Evolutionary conservation across 768 basidiomycete species (phyloP).

Genomic region (Lactarius pseudohatsudake): DNA sequence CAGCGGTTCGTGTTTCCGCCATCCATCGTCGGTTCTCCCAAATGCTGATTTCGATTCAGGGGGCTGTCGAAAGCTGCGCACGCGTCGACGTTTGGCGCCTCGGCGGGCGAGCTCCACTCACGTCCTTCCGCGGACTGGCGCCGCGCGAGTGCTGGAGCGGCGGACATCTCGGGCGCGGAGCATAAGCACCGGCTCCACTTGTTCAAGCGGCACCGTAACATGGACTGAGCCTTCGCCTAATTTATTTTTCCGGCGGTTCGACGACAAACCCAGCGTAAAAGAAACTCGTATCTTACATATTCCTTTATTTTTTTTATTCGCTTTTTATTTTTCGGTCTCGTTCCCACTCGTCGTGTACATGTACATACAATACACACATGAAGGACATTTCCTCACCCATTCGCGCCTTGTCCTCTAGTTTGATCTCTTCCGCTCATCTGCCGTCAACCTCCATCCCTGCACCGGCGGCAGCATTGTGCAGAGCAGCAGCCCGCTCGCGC

Average conservation of each 20-base stretch:
- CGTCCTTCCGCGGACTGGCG: too few relatives aligned
- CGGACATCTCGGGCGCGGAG: not conserved
- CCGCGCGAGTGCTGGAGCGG: too few relatives aligned
- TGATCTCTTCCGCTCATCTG: not conserved
- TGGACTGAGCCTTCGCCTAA: not conserved
- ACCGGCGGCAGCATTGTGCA: not conserved
- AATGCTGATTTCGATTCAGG: not conserved
- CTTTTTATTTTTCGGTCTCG: too few relatives aligned
- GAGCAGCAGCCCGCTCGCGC: constrained; percentile 8
- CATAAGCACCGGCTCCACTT: not conserved
- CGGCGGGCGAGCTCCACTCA: not conserved
- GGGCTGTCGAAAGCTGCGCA: constrained; percentile 1
- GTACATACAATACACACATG: not conserved
- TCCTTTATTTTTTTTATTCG: too few relatives aligned
- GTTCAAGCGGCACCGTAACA: not conserved
- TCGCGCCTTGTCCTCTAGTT: too few relatives aligned
- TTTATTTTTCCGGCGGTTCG: too few relatives aligned
- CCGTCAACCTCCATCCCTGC: constrained; percentile 23
- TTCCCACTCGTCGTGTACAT: not conserved
- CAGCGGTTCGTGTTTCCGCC: constrained; percentile 19
- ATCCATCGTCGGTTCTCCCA: too few relatives aligned
- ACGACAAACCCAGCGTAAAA: too few relatives aligned
- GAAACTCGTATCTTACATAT: too few relatives aligned
- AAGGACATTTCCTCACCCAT: not conserved
- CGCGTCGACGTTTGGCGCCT: not conserved